A percentile compares a stretch with the other conserved stretches of the same genome.
Conservation (phyloP, 2,329 filamentous ascomycete species). For the Triangularia setosa region DNA sequence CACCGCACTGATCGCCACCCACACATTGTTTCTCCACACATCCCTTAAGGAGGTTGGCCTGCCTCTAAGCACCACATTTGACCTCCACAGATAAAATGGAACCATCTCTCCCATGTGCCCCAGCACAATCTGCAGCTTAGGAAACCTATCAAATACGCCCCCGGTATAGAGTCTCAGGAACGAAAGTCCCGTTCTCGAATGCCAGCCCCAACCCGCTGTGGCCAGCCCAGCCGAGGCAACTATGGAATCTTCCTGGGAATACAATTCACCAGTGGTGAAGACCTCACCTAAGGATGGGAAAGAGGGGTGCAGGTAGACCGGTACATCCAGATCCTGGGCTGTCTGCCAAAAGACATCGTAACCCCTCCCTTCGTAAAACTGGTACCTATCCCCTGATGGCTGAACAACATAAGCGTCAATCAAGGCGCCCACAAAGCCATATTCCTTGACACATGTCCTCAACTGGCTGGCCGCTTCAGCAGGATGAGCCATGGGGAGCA, state of each 20-base stretch:
- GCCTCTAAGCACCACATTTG: background rate
- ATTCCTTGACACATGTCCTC: constrained; percentile 37
- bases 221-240: constrained; percentile 33
- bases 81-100: background rate
- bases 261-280: constrained; percentile 25
- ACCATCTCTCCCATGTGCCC: background rate
- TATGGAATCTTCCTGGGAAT: constrained; percentile 31
- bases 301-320: constrained; percentile 41
- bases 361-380: constrained; percentile 40
- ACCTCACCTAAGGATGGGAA: constrained; percentile 27
- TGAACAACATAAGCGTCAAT: constrained; percentile 37
- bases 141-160: background rate
- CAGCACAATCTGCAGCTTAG: background rate
- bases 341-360: constrained; percentile 41
- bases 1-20: constrained; percentile 53
- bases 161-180: background rate
- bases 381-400: constrained; percentile 26
- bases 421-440: constrained; percentile 46
- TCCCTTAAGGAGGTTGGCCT: background rate
- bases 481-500: constrained; percentile 30
- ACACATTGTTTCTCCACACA: constrained; percentile 53
- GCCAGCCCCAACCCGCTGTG: constrained; percentile 47
- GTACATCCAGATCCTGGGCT: constrained; percentile 38
- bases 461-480: constrained; percentile 40
- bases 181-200: constrained; percentile 41